phyloP scores from a whole-genome alignment of 805 yeast species.

The Metschnikowia noctiluminum region DNA sequence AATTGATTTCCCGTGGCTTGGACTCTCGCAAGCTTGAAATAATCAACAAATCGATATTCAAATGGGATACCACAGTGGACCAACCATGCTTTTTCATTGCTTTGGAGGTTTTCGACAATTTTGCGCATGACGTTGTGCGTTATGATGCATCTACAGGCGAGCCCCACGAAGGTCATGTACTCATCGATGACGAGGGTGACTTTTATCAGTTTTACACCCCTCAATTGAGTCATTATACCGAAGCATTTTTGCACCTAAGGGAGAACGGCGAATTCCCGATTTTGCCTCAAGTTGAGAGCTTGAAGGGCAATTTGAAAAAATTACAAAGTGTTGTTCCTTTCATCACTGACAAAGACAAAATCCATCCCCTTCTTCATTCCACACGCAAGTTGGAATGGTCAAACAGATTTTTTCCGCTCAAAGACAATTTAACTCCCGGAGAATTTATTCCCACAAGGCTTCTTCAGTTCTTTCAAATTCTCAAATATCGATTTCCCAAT shows the following conservation, averaged over 20 bases:
- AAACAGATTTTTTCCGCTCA: conserved; percentile 58
- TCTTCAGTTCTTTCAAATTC: conserved; percentile 58
- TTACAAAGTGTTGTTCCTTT: conserved; percentile 30
- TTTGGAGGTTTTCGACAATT: conserved; percentile 78
- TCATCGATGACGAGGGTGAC: conserved; percentile 69
- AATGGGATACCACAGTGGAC: conserved; percentile 58
- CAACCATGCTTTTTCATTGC: conserved; percentile 79
- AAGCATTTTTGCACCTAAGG: conserved; percentile 53
- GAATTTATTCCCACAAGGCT: conserved; percentile 82
- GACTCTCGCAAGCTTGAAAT: conserved; percentile 59
- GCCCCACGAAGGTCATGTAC: conserved; percentile 77
- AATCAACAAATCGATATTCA: conserved; percentile 71
- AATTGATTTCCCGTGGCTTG: conserved; percentile 36
- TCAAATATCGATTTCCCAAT: conserved; percentile 65
- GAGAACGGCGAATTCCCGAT: conserved; percentile 43
- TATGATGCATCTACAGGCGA: conserved; percentile 64
- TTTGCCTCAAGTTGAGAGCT: conserved; percentile 22
- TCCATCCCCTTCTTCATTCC: conserved; percentile 63
- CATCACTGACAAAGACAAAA: conserved; percentile 25
- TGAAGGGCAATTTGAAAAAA: conserved; percentile 24
- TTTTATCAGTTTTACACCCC: conserved; percentile 70
- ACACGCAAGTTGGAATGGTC: conserved; percentile 37
- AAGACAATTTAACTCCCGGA: conserved; percentile 63
- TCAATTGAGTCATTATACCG: conserved; percentile 54
- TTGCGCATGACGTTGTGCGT: conserved; percentile 76